phyloP scores from a whole-genome alignment of 108 stramenopile species.

The Thalassiosira profunda region DNA sequence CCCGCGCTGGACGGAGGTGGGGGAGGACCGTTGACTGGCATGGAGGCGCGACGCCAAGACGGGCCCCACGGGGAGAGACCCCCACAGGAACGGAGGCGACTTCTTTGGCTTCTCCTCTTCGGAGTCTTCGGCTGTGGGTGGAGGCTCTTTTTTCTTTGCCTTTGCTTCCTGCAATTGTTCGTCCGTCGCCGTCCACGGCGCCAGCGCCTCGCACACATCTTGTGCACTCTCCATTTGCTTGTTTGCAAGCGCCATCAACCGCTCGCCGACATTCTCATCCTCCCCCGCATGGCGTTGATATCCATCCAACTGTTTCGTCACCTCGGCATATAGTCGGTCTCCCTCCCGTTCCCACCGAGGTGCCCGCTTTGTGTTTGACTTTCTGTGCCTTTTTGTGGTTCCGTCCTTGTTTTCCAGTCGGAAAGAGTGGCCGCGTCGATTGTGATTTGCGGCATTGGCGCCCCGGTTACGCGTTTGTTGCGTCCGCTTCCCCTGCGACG shows the following conservation, averaged over 20 bases:
- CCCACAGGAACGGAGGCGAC: constrained; percentile 55
- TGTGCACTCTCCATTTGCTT: constrained; percentile 15
- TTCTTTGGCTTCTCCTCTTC: background rate
- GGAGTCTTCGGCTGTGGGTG: too few species aligned
- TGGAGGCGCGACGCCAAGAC: constrained; percentile 49
- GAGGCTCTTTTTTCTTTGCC: too few species aligned
- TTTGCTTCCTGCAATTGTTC: too few species aligned
- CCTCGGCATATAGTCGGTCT: constrained; percentile 61
- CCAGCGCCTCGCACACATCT: constrained; percentile 37
- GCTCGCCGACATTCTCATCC: too few species aligned
- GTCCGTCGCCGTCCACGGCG: constrained; percentile 17
- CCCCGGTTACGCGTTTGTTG: constrained; percentile 30
- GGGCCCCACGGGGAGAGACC: constrained; percentile 66
- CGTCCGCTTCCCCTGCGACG: background rate
- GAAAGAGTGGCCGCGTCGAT: constrained; percentile 43
- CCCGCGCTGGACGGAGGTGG: constrained; percentile 67
- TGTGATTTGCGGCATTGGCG: constrained; percentile 42
- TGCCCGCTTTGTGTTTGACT: constrained; percentile 52
- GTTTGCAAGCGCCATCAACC: constrained; percentile 1
- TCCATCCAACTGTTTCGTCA: constrained; percentile 33
- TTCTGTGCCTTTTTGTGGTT: constrained; percentile 3
- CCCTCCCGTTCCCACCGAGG: constrained; percentile 85
- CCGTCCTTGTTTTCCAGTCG: constrained; percentile 23
- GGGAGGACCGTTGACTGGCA: constrained; percentile 20
- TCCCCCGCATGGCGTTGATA: too few species aligned